A percentile compares a stretch with the other conserved stretches of the same genome.
Conservation (phyloP, 257 asterid genomes). For the Jacaranda copaia region DNA sequence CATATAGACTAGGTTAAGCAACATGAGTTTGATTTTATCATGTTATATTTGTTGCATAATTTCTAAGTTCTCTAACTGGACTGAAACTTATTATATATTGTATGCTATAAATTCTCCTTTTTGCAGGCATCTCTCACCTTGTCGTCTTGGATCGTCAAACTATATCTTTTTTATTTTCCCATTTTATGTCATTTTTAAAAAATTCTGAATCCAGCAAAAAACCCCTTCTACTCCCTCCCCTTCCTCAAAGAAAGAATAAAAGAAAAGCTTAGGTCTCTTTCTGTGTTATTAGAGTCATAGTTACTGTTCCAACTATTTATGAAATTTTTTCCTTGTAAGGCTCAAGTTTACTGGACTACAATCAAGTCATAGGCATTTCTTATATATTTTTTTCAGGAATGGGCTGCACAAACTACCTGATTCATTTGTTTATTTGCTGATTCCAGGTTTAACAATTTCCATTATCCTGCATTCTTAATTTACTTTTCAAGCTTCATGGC, state of each 20-base stretch:
- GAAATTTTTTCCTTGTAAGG: slow-evolving; percentile 19
- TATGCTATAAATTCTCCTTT: too few species aligned
- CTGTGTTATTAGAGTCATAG: background rate
- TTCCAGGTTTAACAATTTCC: slow-evolving; percentile 69
- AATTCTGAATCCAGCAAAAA: background rate
- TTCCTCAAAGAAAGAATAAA: background rate
- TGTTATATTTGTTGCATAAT: too few species aligned
- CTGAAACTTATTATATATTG: too few species aligned
- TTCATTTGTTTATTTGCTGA: slow-evolving; percentile 84
- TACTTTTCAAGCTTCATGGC: slow-evolving; percentile 16
- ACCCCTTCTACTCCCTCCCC: background rate
- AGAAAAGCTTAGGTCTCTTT: background rate
- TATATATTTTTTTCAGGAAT: slow-evolving; percentile 58
- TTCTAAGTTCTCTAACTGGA: too few species aligned
- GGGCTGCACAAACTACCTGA: slow-evolving; percentile 85
- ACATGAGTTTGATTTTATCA: too few species aligned
- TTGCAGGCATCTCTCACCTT: too few species aligned
- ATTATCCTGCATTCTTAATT: slow-evolving; percentile 12
- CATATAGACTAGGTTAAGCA: too few species aligned
- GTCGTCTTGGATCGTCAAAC: too few species aligned
- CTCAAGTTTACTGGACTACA: slow-evolving; percentile 30
- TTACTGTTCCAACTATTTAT: slow-evolving; percentile 1
- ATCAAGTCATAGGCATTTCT: slow-evolving; percentile 38
- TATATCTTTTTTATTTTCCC: too few species aligned
- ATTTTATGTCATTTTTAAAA: background rate